A percentile compares a stretch with the other conserved stretches of the same genome.
Evolutionary conservation across 371 early-diverging fungal species (phyloP).

Genomic region (Batkoa obscura): DNA sequence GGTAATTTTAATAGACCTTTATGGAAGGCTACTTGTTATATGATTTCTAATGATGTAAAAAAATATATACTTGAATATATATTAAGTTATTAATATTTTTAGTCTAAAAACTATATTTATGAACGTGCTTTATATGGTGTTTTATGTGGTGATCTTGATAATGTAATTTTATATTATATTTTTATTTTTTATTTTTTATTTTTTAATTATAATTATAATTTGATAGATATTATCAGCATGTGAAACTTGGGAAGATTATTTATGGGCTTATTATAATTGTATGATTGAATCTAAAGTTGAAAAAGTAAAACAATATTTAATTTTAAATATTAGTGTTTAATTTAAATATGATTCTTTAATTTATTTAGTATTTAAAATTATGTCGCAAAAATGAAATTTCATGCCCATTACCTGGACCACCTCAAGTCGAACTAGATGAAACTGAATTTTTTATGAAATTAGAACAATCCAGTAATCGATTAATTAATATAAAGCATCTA

Average conservation of each 20-base stretch:
- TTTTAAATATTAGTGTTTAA: neutral
- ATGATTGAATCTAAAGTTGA: constrained; percentile 7
- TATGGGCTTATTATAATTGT: constrained; percentile 9
- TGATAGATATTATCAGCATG: constrained; percentile 7
- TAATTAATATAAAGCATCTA: neutral
- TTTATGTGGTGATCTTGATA: constrained; percentile 8
- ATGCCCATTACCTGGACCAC: neutral
- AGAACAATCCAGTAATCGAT: neutral
- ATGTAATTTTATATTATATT: constrained; percentile 5
- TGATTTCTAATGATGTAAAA: constrained; percentile 5
- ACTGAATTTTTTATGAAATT: neutral
- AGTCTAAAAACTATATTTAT: constrained; percentile 4
- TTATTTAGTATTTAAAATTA: neutral
- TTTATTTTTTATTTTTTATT: neutral
- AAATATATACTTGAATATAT: neutral
- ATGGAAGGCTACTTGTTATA: constrained; percentile 7
- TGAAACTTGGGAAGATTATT: constrained; percentile 9
- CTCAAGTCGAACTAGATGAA: neutral
- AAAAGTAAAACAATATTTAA: neutral
- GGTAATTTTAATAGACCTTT: constrained; percentile 7
- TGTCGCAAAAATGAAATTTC: neutral
- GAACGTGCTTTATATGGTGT: constrained; percentile 8
- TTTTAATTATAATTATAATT: too few relatives aligned
- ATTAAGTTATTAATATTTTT: neutral
- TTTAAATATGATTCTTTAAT: neutral